Conservation (phyloP, 805 yeast genomes). For the Cyberlindnera nakhonratchasimensis region DNA sequence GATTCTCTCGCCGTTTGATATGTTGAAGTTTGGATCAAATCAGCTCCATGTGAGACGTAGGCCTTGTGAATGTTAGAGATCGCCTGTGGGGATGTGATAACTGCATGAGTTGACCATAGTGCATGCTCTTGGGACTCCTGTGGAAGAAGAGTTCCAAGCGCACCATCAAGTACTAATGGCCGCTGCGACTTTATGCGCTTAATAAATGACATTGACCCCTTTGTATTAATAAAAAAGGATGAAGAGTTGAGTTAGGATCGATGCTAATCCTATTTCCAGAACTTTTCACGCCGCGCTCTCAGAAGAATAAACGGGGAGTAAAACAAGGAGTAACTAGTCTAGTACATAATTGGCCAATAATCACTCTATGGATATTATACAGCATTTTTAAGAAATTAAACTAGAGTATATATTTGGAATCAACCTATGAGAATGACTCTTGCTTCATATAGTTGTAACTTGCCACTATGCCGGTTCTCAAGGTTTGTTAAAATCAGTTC, state of each 20-base stretch:
- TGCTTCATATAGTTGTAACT: constrained; percentile 43
- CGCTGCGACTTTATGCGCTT: constrained; percentile 4
- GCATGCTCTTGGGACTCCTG: constrained; percentile 24
- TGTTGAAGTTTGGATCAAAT: constrained; percentile 50
- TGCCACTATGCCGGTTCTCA: constrained; percentile 23
- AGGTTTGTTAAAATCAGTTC: constrained; percentile 34
- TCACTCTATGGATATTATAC: too few species aligned
- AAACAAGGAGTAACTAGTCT: too few species aligned
- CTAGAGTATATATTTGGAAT: not conserved
- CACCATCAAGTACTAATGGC: constrained; percentile 24
- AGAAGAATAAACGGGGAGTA: too few species aligned
- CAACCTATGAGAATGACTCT: constrained; percentile 29
- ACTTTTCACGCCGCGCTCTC: too few species aligned
- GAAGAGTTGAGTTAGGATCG: too few species aligned
- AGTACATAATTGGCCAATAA: too few species aligned
- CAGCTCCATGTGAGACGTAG: constrained; percentile 53
- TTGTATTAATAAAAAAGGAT: not conserved
- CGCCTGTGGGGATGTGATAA: constrained; percentile 40
- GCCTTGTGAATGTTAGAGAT: constrained; percentile 46
- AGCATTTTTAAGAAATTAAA: too few species aligned
- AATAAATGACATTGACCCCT: constrained; percentile 1
- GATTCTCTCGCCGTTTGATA: constrained; percentile 43
- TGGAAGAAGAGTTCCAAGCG: constrained; percentile 24
- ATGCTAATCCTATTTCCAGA: too few species aligned
- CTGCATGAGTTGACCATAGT: constrained; percentile 60